Evolutionary conservation across 2,329 filamentous ascomycete species (phyloP), one percentile per base, ranked within the genome.

Genomic region (Cercospora beticola): DNA sequence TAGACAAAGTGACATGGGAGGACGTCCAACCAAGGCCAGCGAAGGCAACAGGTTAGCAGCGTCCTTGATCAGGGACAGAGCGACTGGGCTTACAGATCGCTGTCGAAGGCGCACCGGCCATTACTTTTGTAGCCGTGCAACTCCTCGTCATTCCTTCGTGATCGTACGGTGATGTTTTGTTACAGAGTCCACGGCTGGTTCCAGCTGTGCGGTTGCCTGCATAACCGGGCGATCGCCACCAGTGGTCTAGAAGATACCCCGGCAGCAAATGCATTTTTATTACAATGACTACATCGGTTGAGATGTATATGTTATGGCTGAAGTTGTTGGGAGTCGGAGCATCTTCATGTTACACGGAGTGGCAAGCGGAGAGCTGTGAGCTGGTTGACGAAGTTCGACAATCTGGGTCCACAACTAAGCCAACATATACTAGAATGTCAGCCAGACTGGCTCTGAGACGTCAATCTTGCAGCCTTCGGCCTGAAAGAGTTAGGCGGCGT

Each of bases 121-220:
- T 28, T 67, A 62, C 66, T 28, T 62, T 66, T 67, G 70, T 62
- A 64, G 61, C 21, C 64, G 64, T 61, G 57, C 64, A 59, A 66
- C 64, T 64, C 59, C 64, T 64, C 60, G 46, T 56, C 61, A 59
- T 65, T 14, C 56, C 21, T 43, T 33, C 62, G 28, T 56, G 31
- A 46, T 58, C 63, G 65, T 69, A 66, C 62, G 36, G 65, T 61
- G 54, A 69, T 43, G 65, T 71, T 59, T 54, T 64, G 56, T 59
- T 31, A 33, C 40, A 52, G 54, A 43, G 18, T 33, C 49, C 49
- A 64, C 46, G 23, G 31, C 18, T 40, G 62, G 46, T 31, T 18
- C 33, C 8, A 57, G 62, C 30, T 21, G 12, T 21, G 30, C 67
- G 67, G 67, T 43, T 33, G 52, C 21, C 60, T 40, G 46, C 67